Evolutionary conservation across 257 asterid genomes (phyloP).

Genomic region (Solanum medicagineum): DNA sequence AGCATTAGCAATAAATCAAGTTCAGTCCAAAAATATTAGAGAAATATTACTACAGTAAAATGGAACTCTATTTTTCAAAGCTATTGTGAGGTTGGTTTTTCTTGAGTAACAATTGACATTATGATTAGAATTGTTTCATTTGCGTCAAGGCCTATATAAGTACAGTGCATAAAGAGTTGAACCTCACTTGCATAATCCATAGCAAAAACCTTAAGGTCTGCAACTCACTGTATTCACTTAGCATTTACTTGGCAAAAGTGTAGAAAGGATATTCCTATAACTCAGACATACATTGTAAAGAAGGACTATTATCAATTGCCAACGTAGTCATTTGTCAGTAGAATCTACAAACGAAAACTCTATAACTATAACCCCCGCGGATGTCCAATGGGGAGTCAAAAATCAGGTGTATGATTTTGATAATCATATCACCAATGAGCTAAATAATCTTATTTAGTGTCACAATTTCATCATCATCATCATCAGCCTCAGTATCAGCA

Average conservation of each 20-base stretch:
- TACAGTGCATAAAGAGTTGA: background rate
- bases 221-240: conserved; percentile 15
- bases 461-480: background rate
- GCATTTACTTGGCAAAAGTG: conserved; percentile 3
- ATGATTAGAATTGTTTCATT: background rate
- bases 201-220: conserved; percentile 29
- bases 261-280: conserved; percentile 21
- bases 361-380: background rate
- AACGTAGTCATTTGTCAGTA: background rate
- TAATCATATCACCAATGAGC: conserved; percentile 27
- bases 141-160: background rate
- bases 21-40: background rate
- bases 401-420: conserved; percentile 29
- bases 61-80: background rate
- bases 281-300: conserved; percentile 14
- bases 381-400: conserved; percentile 28
- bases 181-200: background rate
- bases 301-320: background rate
- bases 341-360: background rate
- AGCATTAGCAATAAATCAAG: background rate
- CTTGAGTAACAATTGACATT: background rate
- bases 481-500: conserved; percentile 17
- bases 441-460: conserved; percentile 13
- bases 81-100: background rate
- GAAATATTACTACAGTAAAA: too few relatives aligned